These are phyloP conservation scores for Mortierella hygrophila DNA, from an alignment of 192 early-diverging fungal species.

Conservation along the genomic window DNA sequence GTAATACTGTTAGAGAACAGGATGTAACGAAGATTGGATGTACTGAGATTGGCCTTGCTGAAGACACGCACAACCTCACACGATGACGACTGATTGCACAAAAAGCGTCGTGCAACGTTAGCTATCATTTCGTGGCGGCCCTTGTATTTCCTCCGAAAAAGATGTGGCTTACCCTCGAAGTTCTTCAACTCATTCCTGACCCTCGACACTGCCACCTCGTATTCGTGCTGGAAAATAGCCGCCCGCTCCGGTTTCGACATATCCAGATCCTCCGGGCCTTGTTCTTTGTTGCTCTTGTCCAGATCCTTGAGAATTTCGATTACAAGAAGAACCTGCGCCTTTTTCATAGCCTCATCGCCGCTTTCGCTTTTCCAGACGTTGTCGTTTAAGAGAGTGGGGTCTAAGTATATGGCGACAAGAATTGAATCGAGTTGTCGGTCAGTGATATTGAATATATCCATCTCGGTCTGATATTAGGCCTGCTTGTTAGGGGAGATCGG, in stretches of 20 bases:
- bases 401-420: constrained; percentile 15
- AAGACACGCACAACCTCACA: constrained; percentile 21
- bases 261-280: too few species aligned
- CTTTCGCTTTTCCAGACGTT: not conserved
- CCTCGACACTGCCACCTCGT: too few species aligned
- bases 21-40: not conserved
- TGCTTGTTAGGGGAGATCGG: not conserved
- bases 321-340: too few species aligned
- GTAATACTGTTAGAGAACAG: constrained; percentile 10
- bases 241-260: too few species aligned
- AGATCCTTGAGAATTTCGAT: too few species aligned
- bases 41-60: constrained; percentile 13
- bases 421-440: not conserved
- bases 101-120: constrained; percentile 15
- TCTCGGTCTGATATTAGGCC: not conserved
- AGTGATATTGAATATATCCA: not conserved
- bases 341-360: not conserved
- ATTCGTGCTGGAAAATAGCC: too few species aligned
- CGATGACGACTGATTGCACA: constrained; percentile 14
- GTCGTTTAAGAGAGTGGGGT: not conserved
- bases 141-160: constrained; percentile 17
- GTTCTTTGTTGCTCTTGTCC: too few species aligned
- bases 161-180: constrained; percentile 1
- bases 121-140: not conserved
- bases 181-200: not conserved